Percentiles rank a stretch among this genome's conserved stretches.
These are phyloP conservation scores for Citrus trifoliata DNA, from an alignment of 345 rosid species.

Conservation along the genomic window DNA sequence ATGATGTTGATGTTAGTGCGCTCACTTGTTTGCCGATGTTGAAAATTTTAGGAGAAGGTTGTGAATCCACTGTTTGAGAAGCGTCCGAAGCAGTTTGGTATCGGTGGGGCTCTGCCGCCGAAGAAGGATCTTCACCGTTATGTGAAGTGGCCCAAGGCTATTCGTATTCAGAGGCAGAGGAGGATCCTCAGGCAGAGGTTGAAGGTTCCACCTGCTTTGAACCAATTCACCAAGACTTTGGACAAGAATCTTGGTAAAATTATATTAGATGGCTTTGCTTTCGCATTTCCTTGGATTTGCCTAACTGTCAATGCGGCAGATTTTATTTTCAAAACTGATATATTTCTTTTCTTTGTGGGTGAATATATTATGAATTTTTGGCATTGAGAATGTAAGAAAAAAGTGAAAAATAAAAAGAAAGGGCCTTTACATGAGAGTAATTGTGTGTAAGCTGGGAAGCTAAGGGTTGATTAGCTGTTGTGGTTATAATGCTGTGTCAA, in stretches of 20 bases:
- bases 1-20: background rate
- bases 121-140: conserved; percentile 48
- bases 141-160: conserved; percentile 58
- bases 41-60: conserved; percentile 37
- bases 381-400: background rate
- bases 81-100: conserved; percentile 59
- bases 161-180: conserved; percentile 52
- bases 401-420: background rate
- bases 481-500: background rate
- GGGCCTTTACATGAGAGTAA: too few relatives aligned
- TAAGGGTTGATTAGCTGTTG: too few relatives aligned
- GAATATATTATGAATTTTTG: background rate
- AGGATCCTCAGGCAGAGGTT: conserved; percentile 48
- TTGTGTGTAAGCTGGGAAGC: too few relatives aligned
- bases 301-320: background rate
- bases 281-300: background rate
- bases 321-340: background rate
- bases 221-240: conserved; percentile 53
- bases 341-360: too few relatives aligned
- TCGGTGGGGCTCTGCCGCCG: conserved; percentile 55
- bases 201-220: conserved; percentile 62
- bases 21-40: background rate
- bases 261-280: background rate
- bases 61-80: conserved; percentile 51
- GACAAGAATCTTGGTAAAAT: conserved; percentile 51